Evolutionary conservation across 495 filamentous ascomycete genomes (phyloP).

Genomic region (Rhizodiscina lignyota): DNA sequence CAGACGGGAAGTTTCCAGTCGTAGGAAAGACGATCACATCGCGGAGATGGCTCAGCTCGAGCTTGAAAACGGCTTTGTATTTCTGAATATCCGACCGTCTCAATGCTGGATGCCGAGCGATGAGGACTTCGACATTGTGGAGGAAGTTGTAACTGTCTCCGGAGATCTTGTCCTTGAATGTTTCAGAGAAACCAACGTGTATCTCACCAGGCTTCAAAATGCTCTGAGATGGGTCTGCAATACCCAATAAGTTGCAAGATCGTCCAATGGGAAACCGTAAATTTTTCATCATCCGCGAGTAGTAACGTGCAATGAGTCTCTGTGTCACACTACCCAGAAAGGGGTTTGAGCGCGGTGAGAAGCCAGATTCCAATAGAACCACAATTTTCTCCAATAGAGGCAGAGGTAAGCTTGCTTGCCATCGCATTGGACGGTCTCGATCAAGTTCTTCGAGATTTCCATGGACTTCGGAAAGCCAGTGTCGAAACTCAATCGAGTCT

Average conservation of each 20-base stretch:
- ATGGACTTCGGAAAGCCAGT: slow-evolving; percentile 35
- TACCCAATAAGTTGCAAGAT: slow-evolving; percentile 68
- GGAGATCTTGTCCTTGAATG: slow-evolving; percentile 34
- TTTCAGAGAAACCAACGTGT: slow-evolving; percentile 62
- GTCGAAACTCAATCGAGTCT: slow-evolving; percentile 29
- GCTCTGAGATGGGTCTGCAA: slow-evolving; percentile 53
- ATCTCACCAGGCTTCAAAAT: slow-evolving; percentile 59
- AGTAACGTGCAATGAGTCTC: slow-evolving; percentile 36
- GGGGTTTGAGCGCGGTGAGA: slow-evolving; percentile 34
- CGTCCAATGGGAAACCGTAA: slow-evolving; percentile 54
- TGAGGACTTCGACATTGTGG: slow-evolving; percentile 58
- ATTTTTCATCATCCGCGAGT: slow-evolving; percentile 36
- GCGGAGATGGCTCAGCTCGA: slow-evolving; percentile 55
- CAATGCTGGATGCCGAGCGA: slow-evolving; percentile 71
- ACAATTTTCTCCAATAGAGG: slow-evolving; percentile 32
- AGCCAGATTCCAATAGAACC: slow-evolving; percentile 31
- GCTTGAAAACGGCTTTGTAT: slow-evolving; percentile 41
- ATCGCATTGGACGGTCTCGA: slow-evolving; percentile 17
- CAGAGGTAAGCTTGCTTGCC: slow-evolving; percentile 37
- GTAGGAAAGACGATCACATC: slow-evolving; percentile 79
- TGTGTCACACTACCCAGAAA: slow-evolving; percentile 42
- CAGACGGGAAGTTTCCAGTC: slow-evolving; percentile 51
- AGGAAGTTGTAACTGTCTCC: slow-evolving; percentile 41
- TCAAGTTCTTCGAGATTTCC: slow-evolving; percentile 11
- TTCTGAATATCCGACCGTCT: slow-evolving; percentile 73